Evolutionary conservation across 345 rosid species (phyloP).

Genomic region (Eucalyptus marginata): DNA sequence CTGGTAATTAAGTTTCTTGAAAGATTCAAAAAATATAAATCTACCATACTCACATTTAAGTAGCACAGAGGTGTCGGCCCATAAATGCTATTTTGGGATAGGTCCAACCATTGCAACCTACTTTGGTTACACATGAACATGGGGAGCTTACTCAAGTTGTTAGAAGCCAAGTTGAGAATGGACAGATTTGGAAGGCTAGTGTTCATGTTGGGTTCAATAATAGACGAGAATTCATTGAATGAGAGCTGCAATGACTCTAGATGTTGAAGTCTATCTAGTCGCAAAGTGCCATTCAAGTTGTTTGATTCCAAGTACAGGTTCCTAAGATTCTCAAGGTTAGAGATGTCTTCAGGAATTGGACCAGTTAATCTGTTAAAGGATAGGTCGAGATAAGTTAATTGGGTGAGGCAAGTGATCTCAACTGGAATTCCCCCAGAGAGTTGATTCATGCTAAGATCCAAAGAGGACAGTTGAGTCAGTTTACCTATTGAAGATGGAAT

Average conservation of each 20-base stretch:
- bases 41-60: not conserved
- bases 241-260: not conserved
- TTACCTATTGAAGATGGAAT: not conserved
- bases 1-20: not conserved
- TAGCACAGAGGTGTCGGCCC: not conserved
- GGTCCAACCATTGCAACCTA: not conserved
- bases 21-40: not conserved
- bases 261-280: not conserved
- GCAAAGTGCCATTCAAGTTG: not conserved
- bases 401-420: not conserved
- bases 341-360: not conserved
- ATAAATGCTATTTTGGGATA: not conserved
- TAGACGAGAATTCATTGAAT: not conserved
- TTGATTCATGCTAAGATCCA: not conserved
- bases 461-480: not conserved
- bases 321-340: not conserved
- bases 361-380: not conserved
- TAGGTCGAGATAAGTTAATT: not conserved
- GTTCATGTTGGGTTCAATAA: not conserved
- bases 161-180: not conserved
- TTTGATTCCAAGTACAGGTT: not conserved
- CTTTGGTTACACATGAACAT: not conserved
- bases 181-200: not conserved
- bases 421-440: not conserved
- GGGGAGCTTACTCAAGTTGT: slow-evolving; percentile 9